Evolutionary conservation across 2,329 filamentous ascomycete species (phyloP), one percentile per base, ranked within the genome.

Genomic region (Colletotrichum sublineola): DNA sequence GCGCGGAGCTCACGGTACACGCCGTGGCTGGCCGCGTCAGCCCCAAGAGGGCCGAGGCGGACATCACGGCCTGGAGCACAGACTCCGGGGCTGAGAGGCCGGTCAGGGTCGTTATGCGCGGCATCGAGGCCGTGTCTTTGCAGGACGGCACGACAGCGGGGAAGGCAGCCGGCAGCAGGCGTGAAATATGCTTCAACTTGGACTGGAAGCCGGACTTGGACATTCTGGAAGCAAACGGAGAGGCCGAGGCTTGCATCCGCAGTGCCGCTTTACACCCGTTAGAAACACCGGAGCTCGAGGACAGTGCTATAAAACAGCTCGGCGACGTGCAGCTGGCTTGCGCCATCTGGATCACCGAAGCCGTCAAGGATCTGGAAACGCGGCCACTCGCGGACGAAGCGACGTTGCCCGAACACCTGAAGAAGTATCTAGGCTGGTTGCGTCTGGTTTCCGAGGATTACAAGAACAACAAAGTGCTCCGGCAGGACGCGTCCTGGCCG

Each of bases 1-100:
- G 66, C 24, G 58, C 57, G 9, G 48, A 63, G 50, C 57, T 68
- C 44, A 63, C 33, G 38, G 72, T 74, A 20, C 72, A 64, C 48
- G 62, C 62, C 9, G 36, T 48, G 0, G 62, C 62, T 18, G 20
- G 62, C 18, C 62, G 48, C 18, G 50, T 64, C 62, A 48, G 62
- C 36, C 62, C 55, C 62, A 64, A 55, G 62, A 55, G 29, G 24
- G 62, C 62, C 62, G 62, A 64, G 62, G 62, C 62, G 6, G 62
- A 64, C 62, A 64, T 64, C 48, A 64, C 62, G 48, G 62, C 48
- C 20, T 64, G 62, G 62, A 64, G 62, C 62, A 44, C 62, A 48
- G 48, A 55, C 62, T 6, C 7, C 9, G 62, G 7, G 9, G 62
- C 48, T 24, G 48, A 64, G 36, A 64, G 7, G 12, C 50, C 50